Evolutionary conservation across 2,329 filamentous ascomycete species (phyloP).

Genomic region (Ophiocordyceps camponoti-leonardi): DNA sequence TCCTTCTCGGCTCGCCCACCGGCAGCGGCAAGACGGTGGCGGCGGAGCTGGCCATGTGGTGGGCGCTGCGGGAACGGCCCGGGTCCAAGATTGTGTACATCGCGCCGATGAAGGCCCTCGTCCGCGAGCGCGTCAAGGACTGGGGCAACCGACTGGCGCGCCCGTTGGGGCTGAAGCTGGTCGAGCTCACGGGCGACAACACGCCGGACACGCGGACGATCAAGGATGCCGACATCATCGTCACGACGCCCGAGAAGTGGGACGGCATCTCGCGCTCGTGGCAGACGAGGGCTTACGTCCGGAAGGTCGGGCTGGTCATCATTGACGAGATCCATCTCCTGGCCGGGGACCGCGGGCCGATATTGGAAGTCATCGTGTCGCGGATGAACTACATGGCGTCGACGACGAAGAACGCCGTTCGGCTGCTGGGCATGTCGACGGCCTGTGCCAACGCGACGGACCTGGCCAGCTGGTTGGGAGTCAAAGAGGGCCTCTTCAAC

Average conservation of each 20-base stretch:
- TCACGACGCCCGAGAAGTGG: conserved; percentile 99
- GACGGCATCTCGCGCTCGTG: conserved; percentile 97
- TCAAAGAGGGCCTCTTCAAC: conserved; percentile 91
- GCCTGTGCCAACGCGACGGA: conserved; percentile 93
- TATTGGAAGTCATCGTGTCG: conserved; percentile 89
- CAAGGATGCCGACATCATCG: conserved; percentile 88
- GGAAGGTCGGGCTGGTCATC: conserved; percentile 87
- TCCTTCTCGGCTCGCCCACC: conserved; percentile 86
- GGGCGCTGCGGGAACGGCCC: conserved; percentile 87
- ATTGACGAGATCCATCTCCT: conserved; percentile 97
- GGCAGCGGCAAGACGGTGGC: conserved; percentile 97
- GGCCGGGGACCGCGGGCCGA: conserved; percentile 91
- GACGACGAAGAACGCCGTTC: conserved; percentile 75
- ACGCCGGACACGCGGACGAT: conserved; percentile 95
- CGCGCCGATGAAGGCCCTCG: conserved; percentile 96
- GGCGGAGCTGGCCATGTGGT: conserved; percentile 97
- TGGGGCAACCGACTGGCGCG: conserved; percentile 71
- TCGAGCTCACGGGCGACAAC: conserved; percentile 92
- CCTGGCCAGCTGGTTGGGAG: conserved; percentile 88
- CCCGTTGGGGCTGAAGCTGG: conserved; percentile 74
- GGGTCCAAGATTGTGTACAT: conserved; percentile 98
- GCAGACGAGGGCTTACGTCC: conserved; percentile 93
- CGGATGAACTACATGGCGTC: conserved; percentile 98
- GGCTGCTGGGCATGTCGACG: conserved; percentile 95
- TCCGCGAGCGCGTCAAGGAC: conserved; percentile 89